Base-by-base conservation (phyloP, 305 asterid species). In the Ajuga reptans region DNA sequence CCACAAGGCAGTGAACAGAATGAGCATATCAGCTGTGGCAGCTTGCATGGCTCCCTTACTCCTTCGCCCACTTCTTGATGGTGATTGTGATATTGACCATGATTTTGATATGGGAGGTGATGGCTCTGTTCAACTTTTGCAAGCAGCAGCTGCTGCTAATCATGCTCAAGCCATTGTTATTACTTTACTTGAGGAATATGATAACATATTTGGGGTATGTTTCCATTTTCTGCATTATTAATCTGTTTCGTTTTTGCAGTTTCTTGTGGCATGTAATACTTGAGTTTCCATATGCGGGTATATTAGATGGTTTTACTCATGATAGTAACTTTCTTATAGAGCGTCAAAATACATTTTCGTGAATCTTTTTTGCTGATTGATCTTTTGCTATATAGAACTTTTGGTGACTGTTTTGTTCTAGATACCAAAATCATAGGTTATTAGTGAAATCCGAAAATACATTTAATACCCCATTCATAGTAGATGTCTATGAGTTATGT, bases 41-140 rank as follows among this genome's bases (percentile, higher is more conserved):
- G 98, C 99, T 66, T 94, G 99, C 86, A 94, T 94, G 99, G 93
- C 99, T 56, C 99, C 99, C 57, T 81, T 94, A 64, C 99, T 94
- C 76, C 95, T 94, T 56, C 93, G 99, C 11, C 98, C 99, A 46
- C 98, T 94, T 82, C 90, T 94, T 76, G 87, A 90, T 64, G 99
- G 99, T 16, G 99, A 94, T 68, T 91, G 97, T 79, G 99, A 94
- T 55, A 87, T 91, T 49, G 95, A 83, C 51, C 73, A 84, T 58
- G 83, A 81, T 77, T 79, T 85, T 53, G 89, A 88, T 78, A 79
- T 89, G 77, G 95, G 86, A 33, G 98, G 92, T 64, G 99, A 94
- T 83, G 88, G 90, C 66, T 89, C 98, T 59, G 77, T 87, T 53
- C 97, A 85, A 77, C 99, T 94, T 77, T 56, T 94, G 80, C 97